Conservation (phyloP, 129 eudicot species). For the Sambucus nigra region DNA sequence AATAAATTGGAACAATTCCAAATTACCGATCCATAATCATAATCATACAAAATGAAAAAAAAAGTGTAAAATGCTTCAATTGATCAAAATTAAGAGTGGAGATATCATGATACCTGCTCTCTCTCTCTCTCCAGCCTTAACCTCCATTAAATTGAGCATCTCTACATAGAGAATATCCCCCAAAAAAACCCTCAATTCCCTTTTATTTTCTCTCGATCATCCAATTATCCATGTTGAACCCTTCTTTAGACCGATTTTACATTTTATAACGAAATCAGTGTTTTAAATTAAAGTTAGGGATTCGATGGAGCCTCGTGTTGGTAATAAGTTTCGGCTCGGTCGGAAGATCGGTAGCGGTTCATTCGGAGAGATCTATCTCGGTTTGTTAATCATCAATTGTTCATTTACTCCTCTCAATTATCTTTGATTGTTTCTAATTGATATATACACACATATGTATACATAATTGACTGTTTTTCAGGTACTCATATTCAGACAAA, state of each 20-base stretch:
- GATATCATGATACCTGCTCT: constrained; percentile 18
- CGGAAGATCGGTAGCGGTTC: constrained; percentile 96
- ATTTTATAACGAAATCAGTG: constrained; percentile 12
- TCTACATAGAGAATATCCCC: too few species aligned
- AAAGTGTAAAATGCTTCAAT: constrained; percentile 17
- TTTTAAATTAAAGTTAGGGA: constrained; percentile 14
- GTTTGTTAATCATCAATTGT: constrained; percentile 17
- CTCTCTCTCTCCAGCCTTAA: constrained; percentile 12
- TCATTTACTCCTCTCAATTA: background rate
- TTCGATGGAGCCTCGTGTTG: constrained; percentile 92
- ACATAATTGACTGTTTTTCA: constrained; percentile 10
- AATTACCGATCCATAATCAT: too few species aligned
- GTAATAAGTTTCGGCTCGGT: constrained; percentile 86
- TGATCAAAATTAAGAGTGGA: constrained; percentile 18
- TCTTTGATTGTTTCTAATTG: background rate
- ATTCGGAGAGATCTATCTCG: constrained; percentile 96
- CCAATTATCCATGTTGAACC: constrained; percentile 19
- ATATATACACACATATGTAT: too few species aligned
- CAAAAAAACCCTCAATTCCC: constrained; percentile 8
- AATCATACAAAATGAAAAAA: too few species aligned
- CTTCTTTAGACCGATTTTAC: background rate
- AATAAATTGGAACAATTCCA: too few species aligned
- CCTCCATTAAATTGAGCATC: constrained; percentile 12
- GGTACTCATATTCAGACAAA: constrained; percentile 95
- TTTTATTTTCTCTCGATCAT: constrained; percentile 15